Evolutionary conservation across 768 basidiomycete species (phyloP).

Genomic region (Vararia minispora): DNA sequence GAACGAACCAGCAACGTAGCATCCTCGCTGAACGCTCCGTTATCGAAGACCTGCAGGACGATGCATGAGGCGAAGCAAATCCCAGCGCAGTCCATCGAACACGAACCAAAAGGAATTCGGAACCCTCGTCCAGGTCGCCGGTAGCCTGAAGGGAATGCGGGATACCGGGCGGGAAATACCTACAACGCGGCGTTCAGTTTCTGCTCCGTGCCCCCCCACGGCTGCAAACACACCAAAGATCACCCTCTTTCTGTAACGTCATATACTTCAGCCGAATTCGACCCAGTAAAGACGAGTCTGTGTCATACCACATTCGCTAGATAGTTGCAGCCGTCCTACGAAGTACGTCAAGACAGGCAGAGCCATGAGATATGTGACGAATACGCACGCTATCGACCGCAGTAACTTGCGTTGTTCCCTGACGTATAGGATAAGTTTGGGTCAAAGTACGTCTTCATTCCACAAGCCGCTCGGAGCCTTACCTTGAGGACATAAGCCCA

Average conservation of each 20-base stretch:
- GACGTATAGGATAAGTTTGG: background rate
- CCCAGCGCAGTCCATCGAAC: no score
- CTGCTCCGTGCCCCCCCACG: no score
- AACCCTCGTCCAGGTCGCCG: constrained; percentile 17
- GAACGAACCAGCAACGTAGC: constrained; percentile 23
- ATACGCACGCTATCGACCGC: no score
- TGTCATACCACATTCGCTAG: constrained; percentile 8
- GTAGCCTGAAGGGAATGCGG: constrained; percentile 28
- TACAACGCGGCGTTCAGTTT: no score
- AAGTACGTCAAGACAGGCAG: no score
- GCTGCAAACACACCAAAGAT: no score
- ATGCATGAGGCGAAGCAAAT: constrained; percentile 1
- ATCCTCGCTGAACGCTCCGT: constrained; percentile 25
- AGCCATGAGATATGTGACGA: no score
- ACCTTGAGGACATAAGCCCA: constrained; percentile 26
- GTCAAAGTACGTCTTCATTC: background rate
- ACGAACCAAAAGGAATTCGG: constrained; percentile 24
- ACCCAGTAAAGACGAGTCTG: no score
- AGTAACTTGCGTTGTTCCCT: constrained; percentile 12
- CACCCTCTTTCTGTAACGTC: constrained; percentile 8
- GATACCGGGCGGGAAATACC: constrained; percentile 27
- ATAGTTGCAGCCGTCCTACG: constrained; percentile 10
- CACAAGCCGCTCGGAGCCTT: no score
- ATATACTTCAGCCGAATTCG: no score
- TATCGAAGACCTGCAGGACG: constrained; percentile 22